phyloP scores from a whole-genome alignment of 202 grass and related monocot species.

The Eragrostis tef region DNA sequence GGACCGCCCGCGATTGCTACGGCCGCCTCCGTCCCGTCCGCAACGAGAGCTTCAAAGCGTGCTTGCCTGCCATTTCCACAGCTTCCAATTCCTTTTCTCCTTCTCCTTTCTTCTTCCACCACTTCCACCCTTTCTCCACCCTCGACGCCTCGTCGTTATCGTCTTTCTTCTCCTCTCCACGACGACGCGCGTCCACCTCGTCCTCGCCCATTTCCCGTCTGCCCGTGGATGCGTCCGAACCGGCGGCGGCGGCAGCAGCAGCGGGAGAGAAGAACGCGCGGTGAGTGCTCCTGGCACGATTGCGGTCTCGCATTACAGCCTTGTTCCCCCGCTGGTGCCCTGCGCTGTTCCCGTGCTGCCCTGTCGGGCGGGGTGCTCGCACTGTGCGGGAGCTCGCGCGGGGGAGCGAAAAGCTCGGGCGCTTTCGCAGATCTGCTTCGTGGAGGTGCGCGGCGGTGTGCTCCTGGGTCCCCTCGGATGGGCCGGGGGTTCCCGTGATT shows the following conservation, averaged over 20 bases:
- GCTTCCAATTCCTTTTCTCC: slow-evolving; percentile 33
- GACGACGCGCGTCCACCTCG: not conserved
- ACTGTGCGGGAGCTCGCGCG: slow-evolving; percentile 24
- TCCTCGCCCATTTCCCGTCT: slow-evolving; percentile 3
- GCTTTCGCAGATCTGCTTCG: slow-evolving; percentile 49
- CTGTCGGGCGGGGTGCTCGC: slow-evolving; percentile 4
- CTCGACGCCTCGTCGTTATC: not conserved
- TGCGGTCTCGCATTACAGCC: slow-evolving; percentile 45
- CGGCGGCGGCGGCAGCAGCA: not conserved
- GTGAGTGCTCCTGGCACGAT: slow-evolving; percentile 41
- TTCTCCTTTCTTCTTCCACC: not conserved
- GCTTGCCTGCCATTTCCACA: slow-evolving; percentile 85
- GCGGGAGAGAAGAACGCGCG: not conserved
- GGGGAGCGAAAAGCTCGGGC: not conserved
- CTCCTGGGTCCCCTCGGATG: slow-evolving; percentile 47
- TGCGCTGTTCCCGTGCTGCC: slow-evolving; percentile 29
- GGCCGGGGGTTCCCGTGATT: slow-evolving; percentile 53
- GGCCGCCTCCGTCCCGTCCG: slow-evolving; percentile 46
- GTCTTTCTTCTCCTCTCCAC: not conserved
- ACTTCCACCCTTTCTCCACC: not conserved
- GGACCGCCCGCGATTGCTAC: slow-evolving; percentile 61
- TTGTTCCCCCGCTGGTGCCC: slow-evolving; percentile 19
- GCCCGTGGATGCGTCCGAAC: not conserved
- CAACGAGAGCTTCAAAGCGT: slow-evolving; percentile 70
- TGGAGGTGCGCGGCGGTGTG: slow-evolving; percentile 48